These are phyloP conservation scores for Cenchrus americanus DNA, from an alignment of 176 grass and related monocot genomes.

Conservation along the genomic window DNA sequence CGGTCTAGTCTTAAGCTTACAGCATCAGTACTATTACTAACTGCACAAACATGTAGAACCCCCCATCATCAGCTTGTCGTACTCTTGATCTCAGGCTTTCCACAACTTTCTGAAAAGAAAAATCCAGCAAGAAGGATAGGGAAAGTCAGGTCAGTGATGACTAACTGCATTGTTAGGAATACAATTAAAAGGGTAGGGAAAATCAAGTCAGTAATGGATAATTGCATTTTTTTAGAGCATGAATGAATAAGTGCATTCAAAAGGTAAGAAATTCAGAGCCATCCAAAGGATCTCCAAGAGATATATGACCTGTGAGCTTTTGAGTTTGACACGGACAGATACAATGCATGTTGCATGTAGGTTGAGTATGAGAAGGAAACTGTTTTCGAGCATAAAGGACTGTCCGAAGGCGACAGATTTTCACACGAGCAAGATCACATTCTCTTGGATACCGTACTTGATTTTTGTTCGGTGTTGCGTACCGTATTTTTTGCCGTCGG, in stretches of 20 bases:
- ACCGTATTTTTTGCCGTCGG: conserved; percentile 50
- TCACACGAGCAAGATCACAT: not conserved
- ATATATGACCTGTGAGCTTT: not conserved
- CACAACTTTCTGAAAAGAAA: conserved; percentile 26
- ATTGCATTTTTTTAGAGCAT: not conserved
- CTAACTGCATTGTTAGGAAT: not conserved
- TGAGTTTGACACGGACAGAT: conserved; percentile 28
- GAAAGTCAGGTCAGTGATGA: not conserved
- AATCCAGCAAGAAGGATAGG: no score
- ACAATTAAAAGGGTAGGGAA: no score
- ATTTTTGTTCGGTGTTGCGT: not conserved
- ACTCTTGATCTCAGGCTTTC: conserved; percentile 18
- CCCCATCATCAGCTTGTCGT: conserved; percentile 9
- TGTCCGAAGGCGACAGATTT: conserved; percentile 11
- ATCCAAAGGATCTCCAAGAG: conserved; percentile 28
- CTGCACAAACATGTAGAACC: not conserved
- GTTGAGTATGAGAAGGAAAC: not conserved
- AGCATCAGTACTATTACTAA: not conserved
- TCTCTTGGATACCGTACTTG: not conserved
- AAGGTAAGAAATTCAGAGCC: conserved; percentile 20
- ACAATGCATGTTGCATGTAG: conserved; percentile 15
- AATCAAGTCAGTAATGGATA: not conserved
- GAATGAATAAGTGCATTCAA: not conserved
- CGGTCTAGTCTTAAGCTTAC: not conserved
- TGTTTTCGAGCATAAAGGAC: not conserved